These are phyloP conservation scores for Ustilago xerochloae DNA, from an alignment of 1,284 basidiomycete genomes.

Conservation along the genomic window DNA sequence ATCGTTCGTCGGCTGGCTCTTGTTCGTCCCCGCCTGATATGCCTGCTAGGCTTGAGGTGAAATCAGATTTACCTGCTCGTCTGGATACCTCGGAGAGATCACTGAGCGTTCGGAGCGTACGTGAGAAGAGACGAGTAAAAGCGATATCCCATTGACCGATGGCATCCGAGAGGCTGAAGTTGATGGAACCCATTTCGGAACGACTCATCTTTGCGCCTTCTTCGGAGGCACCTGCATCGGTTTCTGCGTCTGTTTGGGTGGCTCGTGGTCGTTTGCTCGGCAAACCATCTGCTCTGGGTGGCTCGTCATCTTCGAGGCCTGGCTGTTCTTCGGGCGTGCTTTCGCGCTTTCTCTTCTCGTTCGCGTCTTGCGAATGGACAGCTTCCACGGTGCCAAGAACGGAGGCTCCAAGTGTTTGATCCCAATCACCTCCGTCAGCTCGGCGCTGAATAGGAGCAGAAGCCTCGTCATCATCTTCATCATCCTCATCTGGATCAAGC, in stretches of 20 bases:
- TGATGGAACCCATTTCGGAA: slow-evolving; percentile 40
- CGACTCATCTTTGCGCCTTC: slow-evolving; percentile 27
- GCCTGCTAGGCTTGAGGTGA: slow-evolving; percentile 13
- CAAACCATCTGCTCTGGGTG: slow-evolving; percentile 17
- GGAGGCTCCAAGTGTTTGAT: slow-evolving; percentile 32
- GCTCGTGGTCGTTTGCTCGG: slow-evolving; percentile 28
- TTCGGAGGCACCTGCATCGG: slow-evolving; percentile 12
- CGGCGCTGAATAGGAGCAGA: background rate
- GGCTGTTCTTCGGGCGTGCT: background rate
- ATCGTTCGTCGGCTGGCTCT: slow-evolving; percentile 16
- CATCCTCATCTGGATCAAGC: slow-evolving; percentile 45
- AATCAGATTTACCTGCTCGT: slow-evolving; percentile 10
- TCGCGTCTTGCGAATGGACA: slow-evolving; percentile 1
- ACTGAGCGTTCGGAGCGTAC: slow-evolving; percentile 45
- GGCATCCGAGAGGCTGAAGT: slow-evolving; percentile 29
- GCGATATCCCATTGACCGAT: slow-evolving; percentile 50
- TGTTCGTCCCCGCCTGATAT: slow-evolving; percentile 34
- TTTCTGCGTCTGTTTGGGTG: slow-evolving; percentile 6
- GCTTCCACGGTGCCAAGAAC: slow-evolving; percentile 32
- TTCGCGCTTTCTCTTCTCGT: slow-evolving; percentile 33
- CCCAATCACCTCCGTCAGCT: background rate
- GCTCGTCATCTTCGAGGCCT: slow-evolving; percentile 7
- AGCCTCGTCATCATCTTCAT: slow-evolving; percentile 27
- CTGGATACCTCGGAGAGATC: slow-evolving; percentile 32
- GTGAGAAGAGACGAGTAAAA: slow-evolving; percentile 46